Evolutionary conservation across 352 stramenopile genomes (phyloP).

Genomic region (Saprolegnia parasitica): DNA sequence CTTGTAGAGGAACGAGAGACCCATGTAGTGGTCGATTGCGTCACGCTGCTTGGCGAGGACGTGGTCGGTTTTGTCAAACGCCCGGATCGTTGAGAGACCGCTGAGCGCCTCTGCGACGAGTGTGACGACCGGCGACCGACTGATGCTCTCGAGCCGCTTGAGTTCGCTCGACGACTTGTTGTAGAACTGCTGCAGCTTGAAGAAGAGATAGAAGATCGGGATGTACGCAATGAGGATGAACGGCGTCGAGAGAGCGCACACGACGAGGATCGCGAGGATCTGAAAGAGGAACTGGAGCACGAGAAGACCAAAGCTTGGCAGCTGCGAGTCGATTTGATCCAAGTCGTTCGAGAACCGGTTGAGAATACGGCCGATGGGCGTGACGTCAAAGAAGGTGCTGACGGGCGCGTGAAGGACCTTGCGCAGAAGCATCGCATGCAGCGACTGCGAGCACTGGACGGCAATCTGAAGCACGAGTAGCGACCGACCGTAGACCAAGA

Average conservation of each 20-base stretch:
- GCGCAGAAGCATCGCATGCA: conserved; percentile 3
- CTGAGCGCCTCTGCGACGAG: conserved; percentile 89
- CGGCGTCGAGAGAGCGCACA: conserved; percentile 52
- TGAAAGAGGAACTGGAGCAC: conserved; percentile 45
- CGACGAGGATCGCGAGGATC: conserved; percentile 36
- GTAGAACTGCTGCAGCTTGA: conserved; percentile 89
- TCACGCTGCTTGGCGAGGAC: conserved; percentile 29
- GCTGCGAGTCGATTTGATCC: conserved; percentile 2
- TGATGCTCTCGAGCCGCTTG: conserved; percentile 94
- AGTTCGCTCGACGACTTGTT: conserved; percentile 88
- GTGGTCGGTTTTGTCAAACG: conserved; percentile 38
- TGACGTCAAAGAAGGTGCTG: conserved; percentile 24
- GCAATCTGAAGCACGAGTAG: not conserved
- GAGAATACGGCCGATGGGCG: conserved; percentile 60
- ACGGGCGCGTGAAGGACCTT: conserved; percentile 14
- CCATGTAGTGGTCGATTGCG: conserved; percentile 55
- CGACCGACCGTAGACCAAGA: conserved; percentile 35
- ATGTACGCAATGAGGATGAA: conserved; percentile 49
- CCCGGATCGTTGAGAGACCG: conserved; percentile 61
- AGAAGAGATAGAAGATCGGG: conserved; percentile 56
- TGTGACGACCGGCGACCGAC: conserved; percentile 90
- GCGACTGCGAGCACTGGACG: not conserved
- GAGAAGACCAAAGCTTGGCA: conserved; percentile 32
- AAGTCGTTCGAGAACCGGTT: conserved; percentile 39
- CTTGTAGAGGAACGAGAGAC: conserved; percentile 73